Evolutionary conservation across 2,329 filamentous ascomycete species (phyloP).

Genomic region (Westerdykella aurantiaca): DNA sequence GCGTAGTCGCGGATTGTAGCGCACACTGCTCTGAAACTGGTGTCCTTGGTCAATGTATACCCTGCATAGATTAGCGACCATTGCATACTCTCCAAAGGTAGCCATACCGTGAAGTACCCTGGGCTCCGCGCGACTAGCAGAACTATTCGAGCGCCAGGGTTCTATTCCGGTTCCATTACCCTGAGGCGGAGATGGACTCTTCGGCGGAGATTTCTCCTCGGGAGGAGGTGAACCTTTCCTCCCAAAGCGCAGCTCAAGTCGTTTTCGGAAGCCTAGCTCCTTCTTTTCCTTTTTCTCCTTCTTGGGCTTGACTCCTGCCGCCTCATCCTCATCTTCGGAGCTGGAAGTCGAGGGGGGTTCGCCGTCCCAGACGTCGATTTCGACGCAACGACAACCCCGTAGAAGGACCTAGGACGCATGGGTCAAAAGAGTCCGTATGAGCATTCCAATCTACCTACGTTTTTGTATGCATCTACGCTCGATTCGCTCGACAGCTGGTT

Average conservation of each 20-base stretch:
- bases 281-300: constrained; percentile 26
- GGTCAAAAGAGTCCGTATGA: background rate
- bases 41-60: constrained; percentile 78
- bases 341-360: constrained; percentile 42
- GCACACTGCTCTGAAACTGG: constrained; percentile 83
- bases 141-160: constrained; percentile 30
- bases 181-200: constrained; percentile 8
- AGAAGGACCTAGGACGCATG: constrained; percentile 55
- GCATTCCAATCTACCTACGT: constrained; percentile 46
- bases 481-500: constrained; percentile 77
- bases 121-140: constrained; percentile 53
- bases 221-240: constrained; percentile 19
- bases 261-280: constrained; percentile 29
- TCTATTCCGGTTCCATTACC: constrained; percentile 14
- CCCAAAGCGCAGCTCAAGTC: constrained; percentile 29
- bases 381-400: constrained; percentile 79
- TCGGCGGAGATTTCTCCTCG: constrained; percentile 15
- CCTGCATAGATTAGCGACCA: constrained; percentile 18
- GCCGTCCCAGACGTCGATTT: constrained; percentile 93
- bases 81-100: background rate
- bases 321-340: constrained; percentile 27
- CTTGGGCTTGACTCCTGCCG: constrained; percentile 17
- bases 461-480: constrained; percentile 71
- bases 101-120: constrained; percentile 67
- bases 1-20: constrained; percentile 71